A percentile compares a stretch with the other conserved stretches of the same genome.
phyloP scores from a whole-genome alignment of 495 filamentous ascomycete species.

The Trichoderma orchidacearum region DNA sequence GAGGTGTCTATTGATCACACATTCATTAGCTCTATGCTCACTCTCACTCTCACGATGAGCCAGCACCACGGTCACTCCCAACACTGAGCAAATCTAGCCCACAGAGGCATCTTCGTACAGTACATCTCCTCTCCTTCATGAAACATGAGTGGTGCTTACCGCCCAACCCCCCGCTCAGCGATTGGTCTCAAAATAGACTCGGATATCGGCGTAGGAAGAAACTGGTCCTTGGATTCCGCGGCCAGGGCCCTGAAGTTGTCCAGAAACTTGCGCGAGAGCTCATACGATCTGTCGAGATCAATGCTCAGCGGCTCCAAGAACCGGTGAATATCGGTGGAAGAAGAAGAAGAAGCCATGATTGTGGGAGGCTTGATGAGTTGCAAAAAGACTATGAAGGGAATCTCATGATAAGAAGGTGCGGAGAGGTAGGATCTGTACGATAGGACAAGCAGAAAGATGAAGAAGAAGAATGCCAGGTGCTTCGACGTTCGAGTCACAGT shows the following conservation, averaged over 20 bases:
- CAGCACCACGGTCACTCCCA: not conserved
- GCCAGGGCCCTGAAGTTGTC: conserved; percentile 50
- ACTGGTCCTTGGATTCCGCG: conserved; percentile 52
- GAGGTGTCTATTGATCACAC: conserved; percentile 42
- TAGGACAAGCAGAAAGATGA: too few relatives aligned
- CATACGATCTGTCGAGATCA: conserved; percentile 33
- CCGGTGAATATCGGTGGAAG: not conserved
- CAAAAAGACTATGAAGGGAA: not conserved
- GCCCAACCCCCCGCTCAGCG: conserved; percentile 35
- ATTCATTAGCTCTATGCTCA: conserved; percentile 1
- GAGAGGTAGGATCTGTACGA: too few relatives aligned
- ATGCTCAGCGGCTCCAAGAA: conserved; percentile 29
- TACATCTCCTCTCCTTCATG: not conserved
- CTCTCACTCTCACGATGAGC: too few relatives aligned
- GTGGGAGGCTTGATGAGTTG: not conserved
- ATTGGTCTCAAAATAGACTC: conserved; percentile 43
- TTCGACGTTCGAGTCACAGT: too few relatives aligned
- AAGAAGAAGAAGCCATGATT: not conserved
- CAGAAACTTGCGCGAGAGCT: conserved; percentile 47
- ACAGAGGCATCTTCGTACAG: not conserved
- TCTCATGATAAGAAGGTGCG: too few relatives aligned
- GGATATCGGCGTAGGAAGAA: conserved; percentile 68
- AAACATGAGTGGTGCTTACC: not conserved
- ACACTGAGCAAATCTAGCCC: not conserved
- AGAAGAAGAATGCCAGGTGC: too few relatives aligned